Evolutionary conservation across 2,329 filamentous ascomycete species (phyloP).

Genomic region (Cryphonectria radicalis): DNA sequence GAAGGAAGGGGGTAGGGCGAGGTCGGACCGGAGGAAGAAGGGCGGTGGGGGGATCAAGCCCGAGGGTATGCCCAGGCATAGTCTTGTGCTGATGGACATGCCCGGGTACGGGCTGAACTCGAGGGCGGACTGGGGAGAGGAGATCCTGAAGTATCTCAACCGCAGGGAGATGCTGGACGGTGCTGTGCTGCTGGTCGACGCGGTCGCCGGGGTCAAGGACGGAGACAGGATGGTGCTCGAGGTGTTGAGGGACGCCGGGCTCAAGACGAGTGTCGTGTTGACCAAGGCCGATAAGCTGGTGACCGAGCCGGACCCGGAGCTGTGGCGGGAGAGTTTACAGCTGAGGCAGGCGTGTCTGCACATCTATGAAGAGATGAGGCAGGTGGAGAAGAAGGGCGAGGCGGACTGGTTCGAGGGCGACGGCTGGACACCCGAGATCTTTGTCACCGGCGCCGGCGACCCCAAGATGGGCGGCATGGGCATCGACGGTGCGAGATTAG

Average conservation of each 20-base stretch:
- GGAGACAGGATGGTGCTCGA: conserved; percentile 53
- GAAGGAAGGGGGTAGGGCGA: conserved; percentile 32
- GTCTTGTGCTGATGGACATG: conserved; percentile 50
- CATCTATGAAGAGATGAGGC: conserved; percentile 39
- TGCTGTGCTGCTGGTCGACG: conserved; percentile 58
- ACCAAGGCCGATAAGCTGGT: conserved; percentile 61
- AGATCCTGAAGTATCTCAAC: conserved; percentile 56
- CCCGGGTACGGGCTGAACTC: conserved; percentile 43
- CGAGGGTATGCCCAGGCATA: conserved; percentile 49
- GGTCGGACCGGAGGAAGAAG: conserved; percentile 22
- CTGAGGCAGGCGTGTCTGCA: conserved; percentile 32
- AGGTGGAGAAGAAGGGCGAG: conserved; percentile 32
- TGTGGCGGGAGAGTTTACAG: conserved; percentile 17
- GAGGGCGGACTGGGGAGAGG: conserved; percentile 54
- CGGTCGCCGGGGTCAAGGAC: conserved; percentile 54
- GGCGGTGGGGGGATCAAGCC: conserved; percentile 30
- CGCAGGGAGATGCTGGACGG: conserved; percentile 53
- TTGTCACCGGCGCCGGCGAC: conserved; percentile 42
- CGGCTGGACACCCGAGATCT: conserved; percentile 41
- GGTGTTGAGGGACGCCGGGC: conserved; percentile 49
- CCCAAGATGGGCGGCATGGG: conserved; percentile 37
- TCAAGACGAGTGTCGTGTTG: conserved; percentile 54
- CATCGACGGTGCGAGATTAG: conserved; percentile 39
- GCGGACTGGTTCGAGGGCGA: conserved; percentile 35
- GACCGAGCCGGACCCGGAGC: conserved; percentile 17